These are phyloP conservation scores for Penicillium cataractarum DNA, from an alignment of 495 filamentous ascomycete genomes.

Conservation along the genomic window DNA sequence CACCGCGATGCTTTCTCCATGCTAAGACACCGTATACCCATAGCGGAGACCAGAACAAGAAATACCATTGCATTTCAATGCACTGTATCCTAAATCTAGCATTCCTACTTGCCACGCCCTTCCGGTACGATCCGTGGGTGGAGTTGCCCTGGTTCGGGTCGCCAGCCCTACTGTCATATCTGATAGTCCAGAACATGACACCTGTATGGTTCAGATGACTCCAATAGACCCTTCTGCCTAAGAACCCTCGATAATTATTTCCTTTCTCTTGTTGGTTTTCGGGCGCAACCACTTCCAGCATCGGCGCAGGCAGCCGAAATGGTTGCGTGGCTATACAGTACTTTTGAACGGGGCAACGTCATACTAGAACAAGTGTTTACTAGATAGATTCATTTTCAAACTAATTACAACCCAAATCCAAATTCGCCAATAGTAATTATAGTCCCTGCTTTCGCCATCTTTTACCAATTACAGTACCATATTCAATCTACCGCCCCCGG, in stretches of 20 bases:
- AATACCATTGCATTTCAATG: no score
- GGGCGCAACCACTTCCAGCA: background rate
- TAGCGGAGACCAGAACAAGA: background rate
- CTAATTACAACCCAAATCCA: background rate
- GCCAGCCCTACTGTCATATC: background rate
- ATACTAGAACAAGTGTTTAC: background rate
- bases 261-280: background rate
- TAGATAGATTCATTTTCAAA: background rate
- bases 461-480: background rate
- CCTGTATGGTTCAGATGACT: background rate
- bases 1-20: no score
- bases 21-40: no score
- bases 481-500: conserved; percentile 55
- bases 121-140: background rate
- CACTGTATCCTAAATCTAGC: background rate
- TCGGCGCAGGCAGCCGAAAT: background rate
- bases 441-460: background rate
- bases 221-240: background rate
- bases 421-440: background rate
- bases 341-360: background rate
- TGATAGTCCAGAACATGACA: background rate
- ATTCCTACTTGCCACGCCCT: background rate
- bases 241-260: background rate
- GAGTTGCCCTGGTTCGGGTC: background rate
- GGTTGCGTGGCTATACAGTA: background rate